Evolutionary conservation across 805 yeast species (phyloP).

Genomic region (Starmerella scarabaei): DNA sequence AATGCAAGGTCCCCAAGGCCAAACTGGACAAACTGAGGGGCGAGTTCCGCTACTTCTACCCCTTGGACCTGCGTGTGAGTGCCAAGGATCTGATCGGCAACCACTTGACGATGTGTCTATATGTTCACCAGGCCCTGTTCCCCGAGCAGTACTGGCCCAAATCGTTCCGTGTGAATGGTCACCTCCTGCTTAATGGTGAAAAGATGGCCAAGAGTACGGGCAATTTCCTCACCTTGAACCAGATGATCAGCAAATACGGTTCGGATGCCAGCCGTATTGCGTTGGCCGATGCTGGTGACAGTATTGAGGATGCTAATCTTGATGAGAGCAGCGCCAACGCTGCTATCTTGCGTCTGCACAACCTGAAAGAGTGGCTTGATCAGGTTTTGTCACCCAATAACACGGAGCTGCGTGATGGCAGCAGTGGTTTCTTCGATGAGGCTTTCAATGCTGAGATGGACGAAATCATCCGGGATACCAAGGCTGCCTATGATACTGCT

Average conservation of each 20-base stretch:
- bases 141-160: conserved; percentile 84
- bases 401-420: conserved; percentile 37
- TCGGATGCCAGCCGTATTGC: conserved; percentile 97
- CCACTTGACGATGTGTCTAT: conserved; percentile 91
- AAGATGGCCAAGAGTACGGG: conserved; percentile 98
- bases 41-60: conserved; percentile 94
- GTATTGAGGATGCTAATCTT: conserved; percentile 94
- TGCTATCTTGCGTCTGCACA: conserved; percentile 84
- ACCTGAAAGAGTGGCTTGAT: conserved; percentile 92
- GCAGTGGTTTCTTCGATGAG: conserved; percentile 57
- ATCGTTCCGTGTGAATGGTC: conserved; percentile 92
- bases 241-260: conserved; percentile 78
- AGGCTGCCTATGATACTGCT: conserved; percentile 55
- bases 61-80: conserved; percentile 79
- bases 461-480: conserved; percentile 57
- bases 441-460: conserved; percentile 95
- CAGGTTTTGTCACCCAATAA: conserved; percentile 42
- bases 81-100: conserved; percentile 97
- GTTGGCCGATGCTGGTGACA: conserved; percentile 95
- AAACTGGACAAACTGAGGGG: conserved; percentile 66
- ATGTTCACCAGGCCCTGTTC: conserved; percentile 85
- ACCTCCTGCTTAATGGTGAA: conserved; percentile 84
- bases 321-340: conserved; percentile 96
- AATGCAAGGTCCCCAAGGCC: conserved; percentile 46
- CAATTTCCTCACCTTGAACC: conserved; percentile 82